Conservation (phyloP, 2,329 filamentous ascomycete species). For the Aquanectria penicillioides region DNA sequence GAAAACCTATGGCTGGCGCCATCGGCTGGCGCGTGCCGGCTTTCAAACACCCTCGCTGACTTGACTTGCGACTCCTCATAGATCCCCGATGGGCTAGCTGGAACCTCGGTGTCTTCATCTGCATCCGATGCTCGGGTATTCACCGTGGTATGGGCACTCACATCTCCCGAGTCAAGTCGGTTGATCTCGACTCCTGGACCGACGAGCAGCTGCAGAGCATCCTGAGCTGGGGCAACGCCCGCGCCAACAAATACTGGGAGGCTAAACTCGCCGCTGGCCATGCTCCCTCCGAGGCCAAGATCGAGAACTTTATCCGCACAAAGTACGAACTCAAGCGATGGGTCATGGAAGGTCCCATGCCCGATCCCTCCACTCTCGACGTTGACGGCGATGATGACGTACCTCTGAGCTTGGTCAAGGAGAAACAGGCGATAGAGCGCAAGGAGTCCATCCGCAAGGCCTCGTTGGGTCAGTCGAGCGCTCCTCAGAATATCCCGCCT, state of each 20-base stretch:
- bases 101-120: slow-evolving; percentile 97
- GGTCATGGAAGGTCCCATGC: slow-evolving; percentile 98
- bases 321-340: slow-evolving; percentile 99
- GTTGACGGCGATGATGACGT: slow-evolving; percentile 87
- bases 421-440: slow-evolving; percentile 71
- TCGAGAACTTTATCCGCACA: slow-evolving; percentile 99
- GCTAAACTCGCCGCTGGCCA: slow-evolving; percentile 91
- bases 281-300: slow-evolving; percentile 94
- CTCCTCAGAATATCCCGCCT: slow-evolving; percentile 47
- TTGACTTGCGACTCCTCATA: slow-evolving; percentile 49
- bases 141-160: slow-evolving; percentile 99
- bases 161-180: slow-evolving; percentile 97
- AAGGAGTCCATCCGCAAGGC: slow-evolving; percentile 71
- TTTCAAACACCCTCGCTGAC: slow-evolving; percentile 13
- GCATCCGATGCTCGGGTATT: slow-evolving; percentile 98
- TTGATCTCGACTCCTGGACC: slow-evolving; percentile 98
- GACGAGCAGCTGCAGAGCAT: slow-evolving; percentile 97
- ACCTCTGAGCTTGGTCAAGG: slow-evolving; percentile 69
- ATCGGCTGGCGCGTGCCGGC: not conserved
- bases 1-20: not conserved
- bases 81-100: slow-evolving; percentile 99
- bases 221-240: slow-evolving; percentile 92
- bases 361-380: slow-evolving; percentile 89
- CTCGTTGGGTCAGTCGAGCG: slow-evolving; percentile 57
- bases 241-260: slow-evolving; percentile 99